Base-by-base conservation (phyloP, 441 rosid species). In the Kokia cookei region DNA sequence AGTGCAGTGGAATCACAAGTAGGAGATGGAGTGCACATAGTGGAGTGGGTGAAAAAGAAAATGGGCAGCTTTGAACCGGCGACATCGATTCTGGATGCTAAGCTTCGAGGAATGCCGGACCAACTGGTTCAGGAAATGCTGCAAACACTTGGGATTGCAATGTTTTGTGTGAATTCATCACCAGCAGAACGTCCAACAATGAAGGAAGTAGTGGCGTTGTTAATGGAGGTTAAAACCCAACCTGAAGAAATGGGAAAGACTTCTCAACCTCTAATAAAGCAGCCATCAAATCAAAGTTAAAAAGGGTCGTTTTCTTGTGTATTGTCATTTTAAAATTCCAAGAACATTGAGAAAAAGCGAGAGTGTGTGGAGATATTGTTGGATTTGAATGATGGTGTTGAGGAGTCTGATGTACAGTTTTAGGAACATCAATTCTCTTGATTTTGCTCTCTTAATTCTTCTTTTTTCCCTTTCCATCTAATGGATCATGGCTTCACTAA, bases 51-150 rank as follows among this genome's bases (percentile, higher is more conserved):
- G 78, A 92, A 91, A 82, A 91, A 81, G 81, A 92, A 92, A 81
- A 92, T 94, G 99, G 97, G 93, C 19, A 92, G 97, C 81, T 94
- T 90, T 9, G 97, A 94, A 76, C 99, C 94, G 10, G 97, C 96
- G 0, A 71, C 79, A 45, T 88, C 94, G 0, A 85, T 94, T 35
- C 91, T 94, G 0, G 99, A 94, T 59, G 69, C 79, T 1, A 92
- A 93, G 84, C 94, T 94, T 2, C 99, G 89, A 76, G 87, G 96
- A 24, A 54, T 94, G 66, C 93, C 97, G 0, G 97, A 92, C 78
- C 99, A 91, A 75, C 89, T 94, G 74, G 94, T 94, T 69, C 97
- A 94, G 43, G 97, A 94, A 78, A 92, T 94, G 97, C 97, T 92
- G 77, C 97, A 94, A 79, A 91, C 97, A 27, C 83, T 94, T 0